Conservation (phyloP, 768 basidiomycete genomes). For the Lentinula raphanica region DNA sequence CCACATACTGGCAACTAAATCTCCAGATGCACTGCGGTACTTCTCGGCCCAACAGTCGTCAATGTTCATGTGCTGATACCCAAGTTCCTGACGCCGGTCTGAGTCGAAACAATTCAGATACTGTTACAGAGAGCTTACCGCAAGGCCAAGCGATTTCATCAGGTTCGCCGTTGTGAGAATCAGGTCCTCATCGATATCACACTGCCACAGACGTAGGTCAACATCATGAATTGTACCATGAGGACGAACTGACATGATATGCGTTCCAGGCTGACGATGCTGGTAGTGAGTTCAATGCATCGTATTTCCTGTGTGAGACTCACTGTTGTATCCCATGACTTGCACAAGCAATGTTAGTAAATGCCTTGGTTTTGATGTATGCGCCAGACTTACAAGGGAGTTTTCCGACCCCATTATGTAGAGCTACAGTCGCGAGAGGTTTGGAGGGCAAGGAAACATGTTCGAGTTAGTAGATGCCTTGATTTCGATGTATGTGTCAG, state of each 20-base stretch:
- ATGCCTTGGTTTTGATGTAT: neutral
- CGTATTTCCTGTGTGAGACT: conserved; percentile 4
- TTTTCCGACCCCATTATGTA: conserved; percentile 23
- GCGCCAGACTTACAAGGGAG: conserved; percentile 28
- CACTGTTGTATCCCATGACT: conserved; percentile 67
- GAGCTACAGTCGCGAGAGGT: neutral
- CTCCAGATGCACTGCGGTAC: conserved; percentile 41
- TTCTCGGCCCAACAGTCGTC: conserved; percentile 67
- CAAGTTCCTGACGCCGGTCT: conserved; percentile 37
- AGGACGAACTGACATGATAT: conserved; percentile 41
- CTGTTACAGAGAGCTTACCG: conserved; percentile 22
- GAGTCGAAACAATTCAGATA: neutral
- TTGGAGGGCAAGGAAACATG: neutral
- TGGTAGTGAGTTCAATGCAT: neutral
- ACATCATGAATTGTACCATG: no score
- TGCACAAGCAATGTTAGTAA: neutral
- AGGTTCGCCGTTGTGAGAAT: conserved; percentile 44
- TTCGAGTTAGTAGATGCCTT: neutral
- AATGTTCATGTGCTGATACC: conserved; percentile 55
- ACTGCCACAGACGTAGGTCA: conserved; percentile 29
- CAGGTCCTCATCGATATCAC: conserved; percentile 51
- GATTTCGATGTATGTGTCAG: neutral
- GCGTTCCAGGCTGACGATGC: conserved; percentile 57
- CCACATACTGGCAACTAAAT: conserved; percentile 51
- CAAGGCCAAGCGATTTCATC: conserved; percentile 48